A percentile compares a stretch with the other conserved stretches of the same genome.
These are phyloP conservation scores for Scytalidium lignicola DNA, from an alignment of 2,329 filamentous ascomycete species.

Conservation along the genomic window DNA sequence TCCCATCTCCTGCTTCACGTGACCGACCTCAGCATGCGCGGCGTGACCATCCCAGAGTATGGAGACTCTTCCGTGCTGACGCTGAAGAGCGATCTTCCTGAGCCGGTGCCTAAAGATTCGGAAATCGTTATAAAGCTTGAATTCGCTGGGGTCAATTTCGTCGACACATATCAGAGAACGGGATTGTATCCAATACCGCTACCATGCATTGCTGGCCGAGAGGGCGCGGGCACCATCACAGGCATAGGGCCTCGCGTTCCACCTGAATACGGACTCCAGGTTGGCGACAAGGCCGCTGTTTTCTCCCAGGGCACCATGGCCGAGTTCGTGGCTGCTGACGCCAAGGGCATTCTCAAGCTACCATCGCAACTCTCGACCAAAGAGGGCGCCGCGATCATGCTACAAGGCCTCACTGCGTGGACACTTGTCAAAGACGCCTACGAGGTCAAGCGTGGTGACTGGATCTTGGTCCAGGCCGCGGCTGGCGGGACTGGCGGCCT, in stretches of 20 bases:
- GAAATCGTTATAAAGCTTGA: slow-evolving; percentile 44
- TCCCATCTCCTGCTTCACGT: no score
- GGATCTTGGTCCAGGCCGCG: slow-evolving; percentile 49
- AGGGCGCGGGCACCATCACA: slow-evolving; percentile 49
- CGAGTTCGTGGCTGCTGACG: slow-evolving; percentile 40
- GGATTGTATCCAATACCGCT: slow-evolving; percentile 33
- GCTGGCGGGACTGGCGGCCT: slow-evolving; percentile 51
- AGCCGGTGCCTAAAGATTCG: slow-evolving; percentile 27
- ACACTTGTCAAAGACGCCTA: slow-evolving; percentile 45
- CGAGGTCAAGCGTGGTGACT: slow-evolving; percentile 34
- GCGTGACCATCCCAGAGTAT: no score
- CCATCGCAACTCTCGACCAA: slow-evolving; percentile 40
- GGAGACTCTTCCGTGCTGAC: no score
- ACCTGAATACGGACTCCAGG: slow-evolving; percentile 28
- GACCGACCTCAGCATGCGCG: no score
- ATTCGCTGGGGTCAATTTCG: slow-evolving; percentile 54
- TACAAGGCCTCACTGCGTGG: slow-evolving; percentile 41
- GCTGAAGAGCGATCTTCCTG: not conserved
- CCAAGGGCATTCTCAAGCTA: slow-evolving; percentile 34
- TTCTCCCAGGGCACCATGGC: slow-evolving; percentile 46
- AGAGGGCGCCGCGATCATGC: slow-evolving; percentile 35
- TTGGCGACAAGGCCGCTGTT: slow-evolving; percentile 52
- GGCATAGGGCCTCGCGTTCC: slow-evolving; percentile 28
- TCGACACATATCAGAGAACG: slow-evolving; percentile 51
- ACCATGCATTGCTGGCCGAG: slow-evolving; percentile 54